Base-by-base conservation (phyloP, 345 rosid species). In the Rhodamnia argentea region DNA sequence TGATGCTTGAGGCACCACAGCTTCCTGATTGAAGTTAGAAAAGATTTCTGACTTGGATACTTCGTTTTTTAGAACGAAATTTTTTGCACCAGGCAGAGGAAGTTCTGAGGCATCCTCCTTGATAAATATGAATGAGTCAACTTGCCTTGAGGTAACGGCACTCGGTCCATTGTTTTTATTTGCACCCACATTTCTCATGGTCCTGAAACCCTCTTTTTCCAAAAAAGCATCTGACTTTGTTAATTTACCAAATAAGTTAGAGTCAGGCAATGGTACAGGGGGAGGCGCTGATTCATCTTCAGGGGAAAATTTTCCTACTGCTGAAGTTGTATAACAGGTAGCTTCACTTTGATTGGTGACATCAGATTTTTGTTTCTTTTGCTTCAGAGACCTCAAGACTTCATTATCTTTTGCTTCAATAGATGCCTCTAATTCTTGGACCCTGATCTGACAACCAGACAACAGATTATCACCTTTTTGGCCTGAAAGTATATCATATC, bases 391-490 rank as follows among this genome's bases (percentile, higher is more conserved):
- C 90, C 96, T 91, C 91, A 97, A 64, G 84, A 83, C 91, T 91
- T 87, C 94, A 87, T 95, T 94, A 40, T 92, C 97, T 89, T 92
- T 94, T 85, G 87, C 88, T 91, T 96, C 99, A 84, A 84, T 89
- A 42, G 87, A 82, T 53, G 86, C 90, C 91, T 97, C 96, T 86
- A 93, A 88, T 87, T 96, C 99, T 86, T 94, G 93, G 88, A 95
- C 87, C 90, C 92, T 93, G 62, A 87, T 88, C 97, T 96, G 91
- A 78, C 56, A 82, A 86, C 82, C 82, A 54, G 62, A 87, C 87
- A 18, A 86, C 55, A 84, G 59, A 18, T 84, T 47, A 85, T 42
- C 52, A 86, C 62, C 54, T 81, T 53, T 87, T 62, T 27, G 78
- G 83, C 32, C 52, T 70, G 85, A 74, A 64, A 47, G 81, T 9